Base-by-base conservation (phyloP, 495 filamentous ascomycete genomes). In the Talaromyces stipitatus region DNA sequence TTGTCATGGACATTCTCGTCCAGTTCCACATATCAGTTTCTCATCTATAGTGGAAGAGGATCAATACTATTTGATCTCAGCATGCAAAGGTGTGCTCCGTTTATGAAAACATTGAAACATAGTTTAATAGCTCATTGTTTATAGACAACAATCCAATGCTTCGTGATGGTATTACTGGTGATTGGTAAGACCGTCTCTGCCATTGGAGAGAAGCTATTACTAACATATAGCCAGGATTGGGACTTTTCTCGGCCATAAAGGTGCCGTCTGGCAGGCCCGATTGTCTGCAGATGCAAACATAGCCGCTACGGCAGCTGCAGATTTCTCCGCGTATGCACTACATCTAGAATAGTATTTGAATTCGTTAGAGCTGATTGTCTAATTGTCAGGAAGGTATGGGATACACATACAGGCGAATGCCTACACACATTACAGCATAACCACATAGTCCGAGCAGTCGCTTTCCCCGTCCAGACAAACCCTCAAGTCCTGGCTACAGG, bases 121-220 rank as follows among this genome's bases (percentile, higher is more conserved):
- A 18, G 8, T 11, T 12, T 12, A 8, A 45, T 32, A 50, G 23
- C 54, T 30, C 18, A 50, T 50, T 18, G 47, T 45, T 30, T 33
- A 9, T 26, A 92, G 94, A 98, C 72, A 91, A 90, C 64, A 97
- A 97, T 69, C 94, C 94, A 30, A 97, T 97, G 92, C 88, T 98
- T 63, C 87, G 94, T 55, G 89, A 98, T 78, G 94, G 94, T 54
- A 82, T 95, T 54, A 97, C 94, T 14, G 94, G 94, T 55, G 94
- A 98, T 70, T 98, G 90, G 86, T 87, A 72, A 57, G 82, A 58
- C 51, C 27, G 32, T n/a, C 22, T n/a, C n/a, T 41, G 27, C 28
- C 57, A 27, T 48, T 50, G 22, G n/a, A 28, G 9, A n/a, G 23
- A 20, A 24, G 6, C 9, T 5, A 9, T n/a, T 11, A 7, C 56